Percentiles rank a stretch among this genome's conserved stretches.
Conservation (phyloP, 352 stramenopile species). For the Globisporangium nunn region DNA sequence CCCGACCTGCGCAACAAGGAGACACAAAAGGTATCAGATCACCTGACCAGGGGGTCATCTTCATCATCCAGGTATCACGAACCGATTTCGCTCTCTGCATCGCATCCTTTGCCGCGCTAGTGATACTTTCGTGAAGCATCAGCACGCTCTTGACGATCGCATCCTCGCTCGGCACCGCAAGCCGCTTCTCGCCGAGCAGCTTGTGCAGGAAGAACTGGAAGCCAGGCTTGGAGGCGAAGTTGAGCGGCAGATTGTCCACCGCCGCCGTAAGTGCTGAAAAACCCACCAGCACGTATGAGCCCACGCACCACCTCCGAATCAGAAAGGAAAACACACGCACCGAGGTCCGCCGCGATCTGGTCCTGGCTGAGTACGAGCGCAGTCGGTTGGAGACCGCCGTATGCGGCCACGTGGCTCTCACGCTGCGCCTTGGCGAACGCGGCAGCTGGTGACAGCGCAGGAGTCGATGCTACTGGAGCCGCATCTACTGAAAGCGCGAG, state of each 20-base stretch:
- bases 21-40: too few species aligned
- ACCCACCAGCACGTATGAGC: neutral
- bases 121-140: constrained; percentile 61
- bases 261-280: constrained; percentile 55
- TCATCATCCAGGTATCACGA: neutral
- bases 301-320: too few species aligned
- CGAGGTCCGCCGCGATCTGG: constrained; percentile 64
- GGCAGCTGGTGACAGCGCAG: neutral
- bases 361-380: constrained; percentile 32
- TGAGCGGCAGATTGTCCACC: constrained; percentile 64
- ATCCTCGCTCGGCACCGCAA: constrained; percentile 48
- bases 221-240: constrained; percentile 47
- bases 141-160: constrained; percentile 51
- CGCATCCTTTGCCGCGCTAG: constrained; percentile 67
- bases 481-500: neutral
- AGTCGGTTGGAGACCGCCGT: constrained; percentile 14
- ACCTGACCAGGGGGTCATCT: too few species aligned
- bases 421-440: constrained; percentile 41
- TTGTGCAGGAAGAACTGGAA: constrained; percentile 68
- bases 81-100: constrained; percentile 48
- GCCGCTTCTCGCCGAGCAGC: constrained; percentile 62
- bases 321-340: constrained; percentile 9
- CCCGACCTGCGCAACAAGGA: constrained; percentile 18
- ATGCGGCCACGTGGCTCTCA: constrained; percentile 15
- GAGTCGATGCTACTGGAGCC: neutral